Evolutionary conservation across 2,329 filamentous ascomycete genomes (phyloP).

Genomic region (Clarireedia paspali): DNA sequence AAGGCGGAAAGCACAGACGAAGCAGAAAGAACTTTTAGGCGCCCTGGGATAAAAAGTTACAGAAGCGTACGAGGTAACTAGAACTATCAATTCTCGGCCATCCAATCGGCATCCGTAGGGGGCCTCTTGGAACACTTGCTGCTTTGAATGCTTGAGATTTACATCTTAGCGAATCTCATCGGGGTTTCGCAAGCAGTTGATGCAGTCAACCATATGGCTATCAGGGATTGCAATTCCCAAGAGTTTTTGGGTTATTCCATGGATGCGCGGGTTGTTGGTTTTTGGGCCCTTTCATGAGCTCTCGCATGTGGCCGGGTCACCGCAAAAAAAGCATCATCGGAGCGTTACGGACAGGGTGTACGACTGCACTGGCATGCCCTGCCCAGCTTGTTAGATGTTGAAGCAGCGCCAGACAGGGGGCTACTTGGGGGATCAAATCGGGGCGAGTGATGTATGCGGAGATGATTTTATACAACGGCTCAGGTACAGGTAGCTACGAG

Average conservation of each 20-base stretch:
- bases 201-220: too few species aligned
- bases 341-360: not conserved
- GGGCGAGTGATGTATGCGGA: too few species aligned
- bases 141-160: conserved; percentile 15
- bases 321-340: not conserved
- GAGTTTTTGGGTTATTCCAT: not conserved
- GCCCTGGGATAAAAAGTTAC: not conserved
- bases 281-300: too few species aligned
- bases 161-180: not conserved
- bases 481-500: too few species aligned
- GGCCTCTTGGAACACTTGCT: conserved; percentile 25
- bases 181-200: not conserved
- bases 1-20: not conserved
- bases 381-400: not conserved
- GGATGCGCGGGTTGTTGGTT: too few species aligned
- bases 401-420: conserved; percentile 5
- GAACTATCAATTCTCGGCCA: conserved; percentile 9
- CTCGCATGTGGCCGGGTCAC: not conserved
- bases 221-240: not conserved
- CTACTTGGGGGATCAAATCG: not conserved
- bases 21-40: too few species aligned
- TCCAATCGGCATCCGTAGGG: conserved; percentile 17
- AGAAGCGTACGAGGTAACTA: not conserved
- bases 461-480: too few species aligned
- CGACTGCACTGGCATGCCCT: not conserved